phyloP scores from a whole-genome alignment of 2,329 filamentous ascomycete genomes.

The Neofusicoccum ribis region DNA sequence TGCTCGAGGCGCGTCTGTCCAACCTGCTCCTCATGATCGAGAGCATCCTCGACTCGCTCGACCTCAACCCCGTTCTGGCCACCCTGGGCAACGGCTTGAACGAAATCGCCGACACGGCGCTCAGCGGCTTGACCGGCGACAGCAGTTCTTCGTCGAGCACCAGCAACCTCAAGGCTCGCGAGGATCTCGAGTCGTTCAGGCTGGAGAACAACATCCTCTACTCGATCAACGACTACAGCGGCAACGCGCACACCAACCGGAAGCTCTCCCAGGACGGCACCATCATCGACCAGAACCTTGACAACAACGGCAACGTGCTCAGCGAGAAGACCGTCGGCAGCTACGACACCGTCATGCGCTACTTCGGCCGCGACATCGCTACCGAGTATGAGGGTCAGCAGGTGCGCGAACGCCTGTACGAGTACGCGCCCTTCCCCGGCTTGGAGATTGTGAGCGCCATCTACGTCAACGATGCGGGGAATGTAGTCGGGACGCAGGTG shows the following conservation, averaged over 20 bases:
- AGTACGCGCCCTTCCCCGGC: constrained; percentile 54
- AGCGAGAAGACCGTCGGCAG: constrained; percentile 48
- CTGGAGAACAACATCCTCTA: constrained; percentile 61
- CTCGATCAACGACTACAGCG: constrained; percentile 61
- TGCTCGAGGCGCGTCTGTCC: constrained; percentile 60
- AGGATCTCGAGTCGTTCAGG: constrained; percentile 27
- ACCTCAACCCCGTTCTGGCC: constrained; percentile 61
- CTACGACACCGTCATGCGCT: constrained; percentile 55
- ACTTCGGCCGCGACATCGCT: constrained; percentile 52
- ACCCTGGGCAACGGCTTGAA: constrained; percentile 54
- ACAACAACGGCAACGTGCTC: constrained; percentile 54
- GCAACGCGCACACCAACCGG: constrained; percentile 56
- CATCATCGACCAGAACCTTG: constrained; percentile 55
- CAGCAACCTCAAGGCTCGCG: constrained; percentile 27
- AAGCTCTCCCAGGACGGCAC: constrained; percentile 57
- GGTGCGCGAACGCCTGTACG: constrained; percentile 55
- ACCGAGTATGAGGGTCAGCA: constrained; percentile 44
- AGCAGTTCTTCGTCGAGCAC: constrained; percentile 15
- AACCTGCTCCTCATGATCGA: constrained; percentile 62
- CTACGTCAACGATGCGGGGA: constrained; percentile 49
- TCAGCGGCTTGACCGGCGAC: constrained; percentile 25
- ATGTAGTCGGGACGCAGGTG: constrained; percentile 53
- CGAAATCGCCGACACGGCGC: constrained; percentile 49
- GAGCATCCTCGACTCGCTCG: constrained; percentile 59
- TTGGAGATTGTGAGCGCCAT: constrained; percentile 50